These are phyloP conservation scores for Zymoseptoria brevis DNA, from an alignment of 2,329 filamentous ascomycete species.

Conservation along the genomic window DNA sequence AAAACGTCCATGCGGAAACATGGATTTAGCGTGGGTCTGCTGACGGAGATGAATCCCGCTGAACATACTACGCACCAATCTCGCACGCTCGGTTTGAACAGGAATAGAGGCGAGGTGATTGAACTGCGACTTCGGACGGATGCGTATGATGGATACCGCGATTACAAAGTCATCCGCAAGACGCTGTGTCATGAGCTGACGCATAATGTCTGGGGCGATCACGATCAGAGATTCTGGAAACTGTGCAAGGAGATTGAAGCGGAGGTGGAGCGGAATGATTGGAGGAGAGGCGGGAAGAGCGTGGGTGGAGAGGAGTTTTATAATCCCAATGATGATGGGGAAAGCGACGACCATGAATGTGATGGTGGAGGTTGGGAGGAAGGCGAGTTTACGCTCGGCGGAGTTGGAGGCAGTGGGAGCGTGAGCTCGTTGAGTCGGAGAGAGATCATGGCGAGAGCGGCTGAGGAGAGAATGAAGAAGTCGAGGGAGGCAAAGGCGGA, in stretches of 20 bases:
- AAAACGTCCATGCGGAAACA: slow-evolving; percentile 74
- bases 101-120: slow-evolving; percentile 81
- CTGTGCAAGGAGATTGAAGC: slow-evolving; percentile 78
- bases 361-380: slow-evolving; percentile 69
- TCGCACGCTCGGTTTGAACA: slow-evolving; percentile 74
- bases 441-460: slow-evolving; percentile 66
- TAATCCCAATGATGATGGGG: slow-evolving; percentile 39
- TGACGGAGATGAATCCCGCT: slow-evolving; percentile 93
- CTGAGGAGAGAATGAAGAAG: slow-evolving; percentile 57
- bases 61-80: slow-evolving; percentile 76
- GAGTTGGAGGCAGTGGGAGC: slow-evolving; percentile 19
- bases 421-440: slow-evolving; percentile 54
- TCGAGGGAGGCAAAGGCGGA: slow-evolving; percentile 37
- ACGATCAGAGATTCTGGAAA: slow-evolving; percentile 85
- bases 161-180: slow-evolving; percentile 83
- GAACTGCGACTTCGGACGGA: slow-evolving; percentile 88
- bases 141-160: slow-evolving; percentile 84
- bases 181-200: slow-evolving; percentile 93
- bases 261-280: slow-evolving; percentile 76
- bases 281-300: slow-evolving; percentile 60
- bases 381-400: slow-evolving; percentile 60
- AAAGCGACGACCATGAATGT: slow-evolving; percentile 45
- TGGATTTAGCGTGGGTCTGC: slow-evolving; percentile 71
- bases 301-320: slow-evolving; percentile 53
- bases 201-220: slow-evolving; percentile 79